Percentiles rank a stretch among this genome's conserved stretches.
Conservation (phyloP, 1,139 yeast genomes). For the Debaryomyces fabryi region DNA sequence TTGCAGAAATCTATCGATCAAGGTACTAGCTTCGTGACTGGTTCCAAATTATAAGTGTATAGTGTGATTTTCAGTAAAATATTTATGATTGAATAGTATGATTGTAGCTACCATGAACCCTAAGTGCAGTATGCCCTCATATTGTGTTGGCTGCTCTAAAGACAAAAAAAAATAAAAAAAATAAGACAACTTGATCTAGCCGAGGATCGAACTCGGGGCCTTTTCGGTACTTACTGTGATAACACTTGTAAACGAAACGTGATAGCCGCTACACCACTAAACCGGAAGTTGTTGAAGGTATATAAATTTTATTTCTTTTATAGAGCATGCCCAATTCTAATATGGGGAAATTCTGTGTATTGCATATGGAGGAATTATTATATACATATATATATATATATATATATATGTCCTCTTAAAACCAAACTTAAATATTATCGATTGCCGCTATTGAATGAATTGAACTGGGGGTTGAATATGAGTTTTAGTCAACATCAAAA, state of each 20-base stretch:
- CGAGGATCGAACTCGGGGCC: slow-evolving; percentile 42
- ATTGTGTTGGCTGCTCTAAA: not conserved
- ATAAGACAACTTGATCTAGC: slow-evolving; percentile 27
- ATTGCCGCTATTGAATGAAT: not conserved
- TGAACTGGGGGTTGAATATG: not conserved
- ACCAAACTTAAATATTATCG: not conserved
- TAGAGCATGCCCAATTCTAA: not conserved
- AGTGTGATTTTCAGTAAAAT: slow-evolving; percentile 6
- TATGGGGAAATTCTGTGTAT: not conserved
- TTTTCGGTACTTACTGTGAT: slow-evolving; percentile 33
- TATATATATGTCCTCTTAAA: not conserved
- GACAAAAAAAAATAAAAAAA: slow-evolving; percentile 11
- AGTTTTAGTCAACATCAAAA: slow-evolving; percentile 15
- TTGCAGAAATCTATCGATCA: slow-evolving; percentile 59
- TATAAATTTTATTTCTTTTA: not conserved
- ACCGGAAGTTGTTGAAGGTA: slow-evolving; percentile 18
- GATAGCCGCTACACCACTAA: slow-evolving; percentile 38
- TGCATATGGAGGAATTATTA: not conserved
- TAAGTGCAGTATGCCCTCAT: not conserved
- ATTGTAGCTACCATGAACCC: not conserved
- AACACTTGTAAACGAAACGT: slow-evolving; percentile 35
- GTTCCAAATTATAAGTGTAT: slow-evolving; percentile 46
- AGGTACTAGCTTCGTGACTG: slow-evolving; percentile 60
- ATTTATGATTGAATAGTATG: slow-evolving; percentile 1
- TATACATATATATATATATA: too few species aligned